These are phyloP conservation scores for barrel medic (Medicago truncatula) DNA, from an alignment of 306 rosid genomes.

Conservation along the genomic window MtrunA17r5.0-ANR NC_053046.1:3238001-3238500, in stretches of 20 bases:
- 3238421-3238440: too few relatives aligned
- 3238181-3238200: neutral
- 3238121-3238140: slow-evolving; percentile 37
- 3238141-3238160: slow-evolving; percentile 54
- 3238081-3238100: too few relatives aligned
- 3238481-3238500: too few relatives aligned
- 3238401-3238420: too few relatives aligned
- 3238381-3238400: too few relatives aligned
- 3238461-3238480: too few relatives aligned
- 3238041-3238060: slow-evolving; percentile 13
- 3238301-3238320: too few relatives aligned
- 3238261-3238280: slow-evolving; percentile 1
- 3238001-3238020: slow-evolving; percentile 51
- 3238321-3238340: too few relatives aligned
- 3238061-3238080: slow-evolving; percentile 4
- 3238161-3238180: slow-evolving; percentile 21
- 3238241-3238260: slow-evolving; percentile 17
- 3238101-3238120: slow-evolving; percentile 43
- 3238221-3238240: slow-evolving; percentile 30
- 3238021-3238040: slow-evolving; percentile 56
- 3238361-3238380: too few relatives aligned
- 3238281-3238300: too few relatives aligned
- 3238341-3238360: too few relatives aligned
- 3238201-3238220: slow-evolving; percentile 10
- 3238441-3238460: too few relatives aligned